Evolutionary conservation across 148 eudicot genomes (phyloP).

Genomic region (Rhododendron simsii): DNA sequence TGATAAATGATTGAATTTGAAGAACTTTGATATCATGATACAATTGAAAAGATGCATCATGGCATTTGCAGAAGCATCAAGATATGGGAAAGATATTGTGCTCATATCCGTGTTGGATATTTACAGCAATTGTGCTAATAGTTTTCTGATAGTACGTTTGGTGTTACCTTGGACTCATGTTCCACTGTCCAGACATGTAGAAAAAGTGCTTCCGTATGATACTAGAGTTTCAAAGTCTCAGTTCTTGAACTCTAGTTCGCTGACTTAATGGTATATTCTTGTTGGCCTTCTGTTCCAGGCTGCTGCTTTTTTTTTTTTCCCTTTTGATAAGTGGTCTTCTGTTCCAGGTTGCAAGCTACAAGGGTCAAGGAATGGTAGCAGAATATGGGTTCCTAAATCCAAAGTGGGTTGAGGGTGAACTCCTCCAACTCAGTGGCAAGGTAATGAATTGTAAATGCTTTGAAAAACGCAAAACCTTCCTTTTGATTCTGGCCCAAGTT

Average conservation of each 20-base stretch:
- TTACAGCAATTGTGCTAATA: neutral
- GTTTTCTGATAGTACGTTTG: neutral
- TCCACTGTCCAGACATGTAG: neutral
- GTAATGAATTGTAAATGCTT: conserved; percentile 29
- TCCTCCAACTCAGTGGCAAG: conserved; percentile 93
- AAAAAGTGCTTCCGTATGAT: neutral
- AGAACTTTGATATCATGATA: neutral
- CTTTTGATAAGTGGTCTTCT: neutral
- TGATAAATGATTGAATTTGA: neutral
- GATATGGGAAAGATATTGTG: neutral
- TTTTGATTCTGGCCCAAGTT: neutral
- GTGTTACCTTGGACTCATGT: neutral
- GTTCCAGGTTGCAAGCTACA: conserved; percentile 71
- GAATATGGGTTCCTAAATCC: conserved; percentile 79
- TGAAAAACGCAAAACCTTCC: neutral
- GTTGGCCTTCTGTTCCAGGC: conserved; percentile 37
- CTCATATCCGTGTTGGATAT: neutral
- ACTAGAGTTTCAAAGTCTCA: neutral
- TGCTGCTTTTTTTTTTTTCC: conserved; percentile 11
- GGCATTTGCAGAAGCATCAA: neutral
- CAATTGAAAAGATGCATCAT: neutral
- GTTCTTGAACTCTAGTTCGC: neutral
- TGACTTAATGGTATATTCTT: neutral
- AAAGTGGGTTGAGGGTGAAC: conserved; percentile 95
- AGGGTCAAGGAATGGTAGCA: conserved; percentile 95